These are phyloP conservation scores for Plantago elongata DNA, from an alignment of 257 asterid genomes.

Conservation along the genomic window DNA sequence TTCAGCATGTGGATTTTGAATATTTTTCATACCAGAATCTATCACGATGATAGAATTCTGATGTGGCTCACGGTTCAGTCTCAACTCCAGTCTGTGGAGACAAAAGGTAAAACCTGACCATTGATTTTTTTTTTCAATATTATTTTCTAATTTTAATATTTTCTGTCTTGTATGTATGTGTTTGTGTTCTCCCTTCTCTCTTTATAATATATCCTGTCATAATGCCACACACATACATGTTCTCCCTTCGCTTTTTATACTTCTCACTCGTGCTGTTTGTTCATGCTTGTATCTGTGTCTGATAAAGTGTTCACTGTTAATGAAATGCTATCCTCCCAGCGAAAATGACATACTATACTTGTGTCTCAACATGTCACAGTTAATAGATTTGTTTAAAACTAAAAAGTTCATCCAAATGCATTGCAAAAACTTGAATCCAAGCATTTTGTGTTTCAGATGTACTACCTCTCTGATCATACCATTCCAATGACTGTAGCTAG, in stretches of 20 bases:
- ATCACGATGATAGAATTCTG: not conserved
- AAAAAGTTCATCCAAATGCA: not conserved
- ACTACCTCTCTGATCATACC: not conserved
- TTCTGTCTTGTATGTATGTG: no score
- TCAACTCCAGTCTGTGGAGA: not conserved
- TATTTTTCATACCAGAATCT: not conserved
- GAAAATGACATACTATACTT: no score
- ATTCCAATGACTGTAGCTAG: not conserved
- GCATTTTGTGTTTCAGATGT: not conserved
- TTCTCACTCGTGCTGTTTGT: not conserved
- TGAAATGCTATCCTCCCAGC: no score
- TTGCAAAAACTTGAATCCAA: not conserved
- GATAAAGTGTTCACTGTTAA: no score
- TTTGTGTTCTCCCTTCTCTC: no score
- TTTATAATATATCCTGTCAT: not conserved
- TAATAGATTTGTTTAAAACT: not conserved
- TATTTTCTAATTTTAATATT: no score
- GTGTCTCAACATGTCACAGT: not conserved
- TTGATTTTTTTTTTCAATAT: no score
- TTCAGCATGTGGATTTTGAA: not conserved
- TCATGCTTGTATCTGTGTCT: no score
- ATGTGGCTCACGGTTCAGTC: not conserved
- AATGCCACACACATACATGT: not conserved
- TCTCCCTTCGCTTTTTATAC: no score
- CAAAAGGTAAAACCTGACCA: not conserved